These are phyloP conservation scores for Penicillium soppii DNA, from an alignment of 495 filamentous ascomycete species.

Conservation along the genomic window DNA sequence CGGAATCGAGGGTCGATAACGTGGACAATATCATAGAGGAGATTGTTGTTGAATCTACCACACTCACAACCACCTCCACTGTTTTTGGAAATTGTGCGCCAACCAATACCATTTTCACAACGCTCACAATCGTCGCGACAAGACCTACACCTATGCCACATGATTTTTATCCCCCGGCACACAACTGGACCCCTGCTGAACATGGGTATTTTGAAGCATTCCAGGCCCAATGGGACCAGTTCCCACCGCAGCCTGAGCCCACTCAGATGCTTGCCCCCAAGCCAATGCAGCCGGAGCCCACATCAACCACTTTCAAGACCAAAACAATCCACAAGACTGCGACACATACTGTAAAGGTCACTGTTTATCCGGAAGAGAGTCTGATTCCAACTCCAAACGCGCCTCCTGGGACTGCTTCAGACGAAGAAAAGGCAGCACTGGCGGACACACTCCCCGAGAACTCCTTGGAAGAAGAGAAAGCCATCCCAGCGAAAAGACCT, in stretches of 20 bases:
- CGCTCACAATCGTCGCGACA: constrained; percentile 10
- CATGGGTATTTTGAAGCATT: neutral
- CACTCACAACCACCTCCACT: constrained; percentile 31
- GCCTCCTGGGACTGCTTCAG: neutral
- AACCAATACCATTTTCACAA: constrained; percentile 13
- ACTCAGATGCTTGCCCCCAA: neutral
- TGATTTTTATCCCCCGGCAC: no score
- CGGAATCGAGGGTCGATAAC: constrained; percentile 9
- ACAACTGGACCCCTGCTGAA: neutral
- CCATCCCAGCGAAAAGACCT: neutral
- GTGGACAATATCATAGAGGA: constrained; percentile 12
- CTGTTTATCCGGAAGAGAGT: neutral
- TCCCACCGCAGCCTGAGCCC: neutral
- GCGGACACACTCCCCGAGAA: neutral
- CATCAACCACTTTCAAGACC: constrained; percentile 16
- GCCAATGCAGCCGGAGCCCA: constrained; percentile 1
- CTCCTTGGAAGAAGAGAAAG: neutral
- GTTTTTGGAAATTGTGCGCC: constrained; percentile 18
- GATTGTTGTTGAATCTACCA: constrained; percentile 19
- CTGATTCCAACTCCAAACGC: neutral
- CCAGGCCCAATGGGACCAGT: neutral
- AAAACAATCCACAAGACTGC: constrained; percentile 5
- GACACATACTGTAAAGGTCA: constrained; percentile 1
- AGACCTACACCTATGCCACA: neutral
- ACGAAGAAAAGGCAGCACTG: neutral